Percentiles rank a stretch among this genome's conserved stretches.
These are phyloP conservation scores for Pisolithus microcarpus DNA, from an alignment of 768 basidiomycete genomes.

Conservation along the genomic window DNA sequence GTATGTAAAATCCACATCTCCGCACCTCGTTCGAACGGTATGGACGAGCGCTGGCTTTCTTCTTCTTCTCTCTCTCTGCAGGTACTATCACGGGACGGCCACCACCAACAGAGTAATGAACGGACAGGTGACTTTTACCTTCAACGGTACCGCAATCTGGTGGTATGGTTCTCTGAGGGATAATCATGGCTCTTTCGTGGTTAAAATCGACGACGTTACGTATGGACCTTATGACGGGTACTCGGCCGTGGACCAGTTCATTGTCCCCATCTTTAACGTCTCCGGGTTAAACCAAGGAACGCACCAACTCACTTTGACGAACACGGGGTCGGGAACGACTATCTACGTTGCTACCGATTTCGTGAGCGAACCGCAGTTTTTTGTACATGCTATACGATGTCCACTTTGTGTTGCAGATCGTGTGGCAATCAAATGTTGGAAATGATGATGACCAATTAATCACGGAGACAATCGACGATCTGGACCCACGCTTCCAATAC, in stretches of 20 bases:
- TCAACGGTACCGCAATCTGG: conserved; percentile 44
- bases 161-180: conserved; percentile 43
- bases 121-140: conserved; percentile 33
- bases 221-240: conserved; percentile 26
- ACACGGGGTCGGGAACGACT: conserved; percentile 25
- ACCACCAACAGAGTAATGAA: conserved; percentile 28
- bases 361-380: conserved; percentile 16
- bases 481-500: conserved; percentile 34
- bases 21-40: background rate
- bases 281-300: conserved; percentile 25
- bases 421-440: conserved; percentile 23
- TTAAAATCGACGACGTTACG: conserved; percentile 33
- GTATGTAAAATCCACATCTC: conserved; percentile 5
- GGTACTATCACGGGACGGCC: conserved; percentile 36
- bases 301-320: conserved; percentile 31
- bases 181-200: conserved; percentile 40
- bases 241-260: conserved; percentile 25
- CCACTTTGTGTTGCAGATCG: conserved; percentile 11
- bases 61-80: conserved; percentile 4
- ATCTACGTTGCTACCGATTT: conserved; percentile 41
- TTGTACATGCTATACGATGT: background rate
- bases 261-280: conserved; percentile 34
- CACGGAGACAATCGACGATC: conserved; percentile 24
- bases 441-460: conserved; percentile 9
- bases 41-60: no score